Evolutionary conservation across 2,329 filamentous ascomycete genomes (phyloP), one percentile per base, ranked within the genome.

Genomic region (Scortechinia acanthostroma): DNA sequence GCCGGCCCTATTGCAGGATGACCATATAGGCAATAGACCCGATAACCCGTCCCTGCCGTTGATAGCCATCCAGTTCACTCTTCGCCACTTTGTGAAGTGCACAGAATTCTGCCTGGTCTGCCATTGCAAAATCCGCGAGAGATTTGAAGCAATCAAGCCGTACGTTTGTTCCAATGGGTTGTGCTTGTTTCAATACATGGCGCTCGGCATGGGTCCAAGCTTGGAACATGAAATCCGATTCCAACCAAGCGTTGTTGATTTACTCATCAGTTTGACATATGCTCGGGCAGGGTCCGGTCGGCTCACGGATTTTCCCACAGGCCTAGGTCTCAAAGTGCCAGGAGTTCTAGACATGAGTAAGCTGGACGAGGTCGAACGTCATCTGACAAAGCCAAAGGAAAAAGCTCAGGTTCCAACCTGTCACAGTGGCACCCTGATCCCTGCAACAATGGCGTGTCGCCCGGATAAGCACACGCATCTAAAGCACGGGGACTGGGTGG

Each of bases 81-180:
- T 95, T 21, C 80, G 83, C 1, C 86, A 90, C 54, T 80, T 95
- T 48, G 76, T 86, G 4, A 82, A 80, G 47, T 95, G 88, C 58
- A 89, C 87, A 0, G 82, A 93, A 45, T 95, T 91, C 60, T 96
- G 91, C 60, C 74, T 95, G 45, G 81, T 91, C 20, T 96, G 91
- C 55, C 87, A 94, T 60, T 76, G 76, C 51, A 83, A 74, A 51
- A 73, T 88, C 25, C 61, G 76, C 1, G 72, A 71, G 2, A 74
- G 77, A 0, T 81, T 91, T 28, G 78, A 83, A 53, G 78, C 84
- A 2, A 68, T 90, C 48, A 88, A 87, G 52, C 86, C 86, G 2
- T 88, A 86, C 49, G 88, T 95, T 40, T 96, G 91, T 62, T 77
- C 77, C 19, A 74, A 77, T 13, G 69, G 74, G 1, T 70, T 96